Conservation (phyloP, 768 basidiomycete genomes). For the Serendipita sp. region DNA sequence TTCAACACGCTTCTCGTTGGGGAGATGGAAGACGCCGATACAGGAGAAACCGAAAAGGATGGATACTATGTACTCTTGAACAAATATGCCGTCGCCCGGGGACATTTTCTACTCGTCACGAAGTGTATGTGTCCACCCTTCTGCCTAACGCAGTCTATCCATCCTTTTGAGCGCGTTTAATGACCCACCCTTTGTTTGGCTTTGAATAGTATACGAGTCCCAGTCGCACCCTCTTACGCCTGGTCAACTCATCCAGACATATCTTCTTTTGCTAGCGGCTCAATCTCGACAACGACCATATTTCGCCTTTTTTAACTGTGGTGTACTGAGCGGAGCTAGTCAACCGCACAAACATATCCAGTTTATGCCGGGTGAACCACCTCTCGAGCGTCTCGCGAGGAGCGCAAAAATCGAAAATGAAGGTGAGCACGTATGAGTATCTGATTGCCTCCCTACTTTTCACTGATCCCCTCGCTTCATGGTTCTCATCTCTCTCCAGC, state of each 20-base stretch:
- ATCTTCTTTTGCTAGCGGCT: conserved; percentile 57
- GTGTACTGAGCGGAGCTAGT: conserved; percentile 67
- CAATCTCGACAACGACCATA: conserved; percentile 39
- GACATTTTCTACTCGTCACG: conserved; percentile 77
- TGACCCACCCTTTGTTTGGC: background rate
- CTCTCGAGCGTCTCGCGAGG: conserved; percentile 57
- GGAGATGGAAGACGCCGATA: conserved; percentile 48
- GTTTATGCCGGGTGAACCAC: conserved; percentile 37
- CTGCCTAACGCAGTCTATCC: background rate
- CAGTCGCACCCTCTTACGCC: conserved; percentile 73
- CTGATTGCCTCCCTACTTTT: background rate
- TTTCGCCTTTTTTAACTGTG: conserved; percentile 91
- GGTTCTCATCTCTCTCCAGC: conserved; percentile 25
- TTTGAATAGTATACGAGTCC: conserved; percentile 43
- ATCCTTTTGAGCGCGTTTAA: background rate
- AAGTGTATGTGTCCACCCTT: conserved; percentile 39
- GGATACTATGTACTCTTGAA: conserved; percentile 41
- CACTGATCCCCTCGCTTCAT: conserved; percentile 5
- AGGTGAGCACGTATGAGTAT: conserved; percentile 23
- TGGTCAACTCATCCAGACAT: conserved; percentile 59
- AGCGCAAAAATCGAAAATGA: conserved; percentile 35
- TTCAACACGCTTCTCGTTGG: conserved; percentile 65
- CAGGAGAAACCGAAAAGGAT: conserved; percentile 32
- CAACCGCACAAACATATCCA: conserved; percentile 70
- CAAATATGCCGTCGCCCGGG: conserved; percentile 69